Percentiles rank a stretch among this genome's conserved stretches.
phyloP scores from a whole-genome alignment of 2,329 filamentous ascomycete species.

The Talaromyces islandicus region DNA sequence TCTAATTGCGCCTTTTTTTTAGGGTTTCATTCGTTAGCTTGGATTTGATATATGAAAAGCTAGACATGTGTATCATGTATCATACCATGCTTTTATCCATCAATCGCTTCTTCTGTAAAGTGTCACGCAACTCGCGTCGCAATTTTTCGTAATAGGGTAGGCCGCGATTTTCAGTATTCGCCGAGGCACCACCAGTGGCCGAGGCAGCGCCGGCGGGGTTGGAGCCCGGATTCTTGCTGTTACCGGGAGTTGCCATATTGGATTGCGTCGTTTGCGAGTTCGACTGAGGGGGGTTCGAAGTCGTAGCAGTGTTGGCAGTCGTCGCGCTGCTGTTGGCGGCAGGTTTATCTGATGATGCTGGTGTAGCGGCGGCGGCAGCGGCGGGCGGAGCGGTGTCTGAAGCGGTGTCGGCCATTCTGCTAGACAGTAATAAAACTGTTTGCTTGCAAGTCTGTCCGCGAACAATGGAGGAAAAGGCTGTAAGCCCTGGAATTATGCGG shows the following conservation, averaged over 20 bases:
- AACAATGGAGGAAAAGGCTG: not conserved
- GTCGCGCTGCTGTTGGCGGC: constrained; percentile 5
- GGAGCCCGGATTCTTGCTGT: constrained; percentile 7
- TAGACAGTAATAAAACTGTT: not conserved
- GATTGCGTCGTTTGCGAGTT: not conserved
- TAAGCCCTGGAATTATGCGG: not conserved
- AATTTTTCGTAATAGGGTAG: constrained; percentile 68
- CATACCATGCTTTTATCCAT: constrained; percentile 56
- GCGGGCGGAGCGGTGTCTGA: constrained; percentile 15
- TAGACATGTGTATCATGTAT: too few relatives aligned
- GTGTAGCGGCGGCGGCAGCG: constrained; percentile 14
- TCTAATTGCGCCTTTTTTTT: constrained; percentile 56
- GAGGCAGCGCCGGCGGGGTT: constrained; percentile 11
- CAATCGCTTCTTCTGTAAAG: constrained; percentile 59
- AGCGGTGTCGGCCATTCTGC: constrained; percentile 38
- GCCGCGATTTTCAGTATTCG: constrained; percentile 32
- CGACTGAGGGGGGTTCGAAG: not conserved
- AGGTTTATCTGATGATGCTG: constrained; percentile 9
- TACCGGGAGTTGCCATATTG: not conserved
- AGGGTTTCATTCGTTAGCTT: not conserved
- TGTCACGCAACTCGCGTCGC: constrained; percentile 60
- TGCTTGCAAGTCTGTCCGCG: not conserved
- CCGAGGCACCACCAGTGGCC: constrained; percentile 10
- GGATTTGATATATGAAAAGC: too few relatives aligned
- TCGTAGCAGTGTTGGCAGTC: constrained; percentile 8